phyloP scores from a whole-genome alignment of 805 yeast species.

The Ogataea paradorogensis region DNA sequence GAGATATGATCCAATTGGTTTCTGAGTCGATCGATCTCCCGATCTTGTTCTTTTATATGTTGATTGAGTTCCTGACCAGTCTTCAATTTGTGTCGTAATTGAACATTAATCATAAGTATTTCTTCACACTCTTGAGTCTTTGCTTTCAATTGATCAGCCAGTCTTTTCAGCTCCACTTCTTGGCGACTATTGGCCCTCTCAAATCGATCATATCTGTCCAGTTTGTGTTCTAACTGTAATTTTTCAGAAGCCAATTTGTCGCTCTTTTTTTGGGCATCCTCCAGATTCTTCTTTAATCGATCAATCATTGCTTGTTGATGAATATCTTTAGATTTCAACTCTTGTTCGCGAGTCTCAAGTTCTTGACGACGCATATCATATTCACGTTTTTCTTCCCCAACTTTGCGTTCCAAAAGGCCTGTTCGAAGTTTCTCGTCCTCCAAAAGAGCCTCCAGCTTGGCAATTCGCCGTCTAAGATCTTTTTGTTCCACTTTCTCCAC shows the following conservation, averaged over 20 bases:
- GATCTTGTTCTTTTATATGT: not conserved
- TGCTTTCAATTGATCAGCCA: not conserved
- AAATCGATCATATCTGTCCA: not conserved
- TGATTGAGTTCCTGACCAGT: not conserved
- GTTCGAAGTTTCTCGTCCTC: slow-evolving; percentile 7
- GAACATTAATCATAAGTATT: not conserved
- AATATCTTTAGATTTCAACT: slow-evolving; percentile 1
- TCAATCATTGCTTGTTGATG: not conserved
- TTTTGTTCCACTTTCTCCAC: slow-evolving; percentile 11
- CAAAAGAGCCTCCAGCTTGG: slow-evolving; percentile 3
- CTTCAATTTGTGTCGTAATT: not conserved
- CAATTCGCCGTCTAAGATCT: slow-evolving; percentile 7
- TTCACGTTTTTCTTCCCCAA: slow-evolving; percentile 5
- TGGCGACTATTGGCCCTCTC: not conserved
- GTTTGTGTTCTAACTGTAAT: not conserved
- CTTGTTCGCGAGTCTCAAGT: slow-evolving; percentile 3
- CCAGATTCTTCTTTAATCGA: not conserved
- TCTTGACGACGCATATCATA: slow-evolving; percentile 3
- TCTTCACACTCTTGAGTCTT: not conserved
- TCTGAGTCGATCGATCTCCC: not conserved
- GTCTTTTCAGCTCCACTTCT: not conserved
- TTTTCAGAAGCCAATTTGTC: not conserved
- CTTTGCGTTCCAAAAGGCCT: slow-evolving; percentile 5
- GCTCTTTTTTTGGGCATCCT: not conserved
- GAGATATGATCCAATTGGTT: not conserved